These are phyloP conservation scores for Wickerhamiella parazyma DNA, from an alignment of 805 yeast genomes.

Conservation along the genomic window DNA sequence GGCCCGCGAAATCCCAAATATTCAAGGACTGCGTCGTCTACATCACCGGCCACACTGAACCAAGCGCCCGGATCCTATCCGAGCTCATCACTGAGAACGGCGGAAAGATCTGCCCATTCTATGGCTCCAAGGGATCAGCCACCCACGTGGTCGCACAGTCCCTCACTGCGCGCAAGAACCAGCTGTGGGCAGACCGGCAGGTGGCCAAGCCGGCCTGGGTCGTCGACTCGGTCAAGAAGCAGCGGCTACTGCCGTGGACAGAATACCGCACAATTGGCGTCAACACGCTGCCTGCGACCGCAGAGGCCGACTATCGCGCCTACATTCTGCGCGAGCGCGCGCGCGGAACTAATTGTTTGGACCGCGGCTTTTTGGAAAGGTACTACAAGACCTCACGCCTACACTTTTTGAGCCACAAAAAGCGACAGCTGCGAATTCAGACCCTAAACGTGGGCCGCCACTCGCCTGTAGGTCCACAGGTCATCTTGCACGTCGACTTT, in stretches of 20 bases:
- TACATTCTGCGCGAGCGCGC: conserved; percentile 15
- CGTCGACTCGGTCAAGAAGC: conserved; percentile 41
- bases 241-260: conserved; percentile 52
- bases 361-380: conserved; percentile 57
- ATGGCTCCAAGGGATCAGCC: conserved; percentile 56
- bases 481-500: conserved; percentile 73
- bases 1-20: conserved; percentile 29
- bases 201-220: conserved; percentile 83
- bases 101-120: conserved; percentile 57
- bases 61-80: conserved; percentile 62
- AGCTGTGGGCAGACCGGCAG: conserved; percentile 50
- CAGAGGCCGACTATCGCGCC: conserved; percentile 1
- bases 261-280: conserved; percentile 35
- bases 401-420: conserved; percentile 84
- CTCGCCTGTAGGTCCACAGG: conserved; percentile 3
- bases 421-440: conserved; percentile 50
- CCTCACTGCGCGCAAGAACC: conserved; percentile 60
- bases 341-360: conserved; percentile 33
- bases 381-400: conserved; percentile 73
- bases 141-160: conserved; percentile 77
- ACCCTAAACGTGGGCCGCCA: conserved; percentile 8
- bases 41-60: conserved; percentile 82
- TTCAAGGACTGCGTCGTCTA: conserved; percentile 54
- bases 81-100: conserved; percentile 63
- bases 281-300: neutral